phyloP scores from a whole-genome alignment of 352 stramenopile genomes.

The Phytopythium litorale region DNA sequence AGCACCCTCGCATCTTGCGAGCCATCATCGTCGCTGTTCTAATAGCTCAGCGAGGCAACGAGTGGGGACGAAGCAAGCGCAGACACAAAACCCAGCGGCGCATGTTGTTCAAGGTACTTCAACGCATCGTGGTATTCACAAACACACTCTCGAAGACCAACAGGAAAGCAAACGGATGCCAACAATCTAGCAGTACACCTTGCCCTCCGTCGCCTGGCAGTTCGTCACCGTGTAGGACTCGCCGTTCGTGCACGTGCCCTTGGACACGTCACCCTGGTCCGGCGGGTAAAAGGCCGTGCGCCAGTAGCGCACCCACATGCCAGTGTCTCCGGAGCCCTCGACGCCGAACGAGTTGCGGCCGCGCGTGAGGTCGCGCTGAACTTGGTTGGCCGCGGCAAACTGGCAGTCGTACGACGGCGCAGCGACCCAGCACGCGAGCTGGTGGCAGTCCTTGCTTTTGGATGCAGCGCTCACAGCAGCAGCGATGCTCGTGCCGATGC shows the following conservation, averaged over 20 bases:
- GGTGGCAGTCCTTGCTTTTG: conserved; percentile 1
- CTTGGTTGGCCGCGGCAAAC: not conserved
- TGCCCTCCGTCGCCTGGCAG: conserved; percentile 1
- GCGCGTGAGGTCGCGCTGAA: not conserved
- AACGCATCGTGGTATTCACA: no score
- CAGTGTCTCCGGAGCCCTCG: not conserved
- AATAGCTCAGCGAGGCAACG: no score
- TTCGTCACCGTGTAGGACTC: not conserved
- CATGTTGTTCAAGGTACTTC: no score
- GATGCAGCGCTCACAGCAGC: not conserved
- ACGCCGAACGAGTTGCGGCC: conserved; percentile 4
- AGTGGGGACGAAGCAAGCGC: no score
- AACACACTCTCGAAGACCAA: no score
- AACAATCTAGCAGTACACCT: not conserved
- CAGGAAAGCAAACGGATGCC: no score
- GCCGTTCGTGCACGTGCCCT: conserved; percentile 3
- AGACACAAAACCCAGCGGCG: no score
- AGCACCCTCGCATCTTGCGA: no score
- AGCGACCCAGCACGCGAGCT: conserved; percentile 3
- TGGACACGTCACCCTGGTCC: not conserved
- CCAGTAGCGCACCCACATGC: conserved; percentile 5
- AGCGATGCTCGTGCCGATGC: not conserved
- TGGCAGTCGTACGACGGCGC: not conserved
- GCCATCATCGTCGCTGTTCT: no score
- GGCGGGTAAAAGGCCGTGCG: conserved; percentile 2